These are phyloP conservation scores for Pichia manshurica DNA, from an alignment of 805 yeast species.

Conservation along the genomic window DNA sequence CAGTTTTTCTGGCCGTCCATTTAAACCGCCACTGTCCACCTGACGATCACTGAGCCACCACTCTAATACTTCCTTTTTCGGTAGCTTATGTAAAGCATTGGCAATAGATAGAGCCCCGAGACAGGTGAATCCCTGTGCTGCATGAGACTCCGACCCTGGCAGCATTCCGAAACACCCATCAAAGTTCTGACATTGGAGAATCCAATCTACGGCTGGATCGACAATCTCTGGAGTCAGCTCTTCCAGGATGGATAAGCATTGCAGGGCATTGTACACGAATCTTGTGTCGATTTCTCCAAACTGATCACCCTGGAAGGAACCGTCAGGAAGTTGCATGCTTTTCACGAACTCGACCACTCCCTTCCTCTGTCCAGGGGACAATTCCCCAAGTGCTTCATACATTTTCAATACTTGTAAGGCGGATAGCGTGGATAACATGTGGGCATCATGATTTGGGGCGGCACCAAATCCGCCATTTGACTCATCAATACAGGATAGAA, in stretches of 20 bases:
- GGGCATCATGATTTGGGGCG: constrained; percentile 85
- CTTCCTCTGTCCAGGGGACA: constrained; percentile 27
- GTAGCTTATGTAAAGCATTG: constrained; percentile 44
- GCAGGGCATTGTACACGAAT: constrained; percentile 78
- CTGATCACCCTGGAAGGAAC: constrained; percentile 83
- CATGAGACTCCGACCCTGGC: constrained; percentile 94
- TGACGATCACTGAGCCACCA: constrained; percentile 95
- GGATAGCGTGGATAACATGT: constrained; percentile 75
- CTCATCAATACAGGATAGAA: constrained; percentile 55
- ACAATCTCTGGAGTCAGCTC: constrained; percentile 41
- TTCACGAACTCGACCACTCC: constrained; percentile 35
- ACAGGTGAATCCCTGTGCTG: constrained; percentile 87
- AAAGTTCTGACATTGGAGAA: constrained; percentile 71
- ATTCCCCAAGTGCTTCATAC: constrained; percentile 49
- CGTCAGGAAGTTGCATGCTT: constrained; percentile 49
- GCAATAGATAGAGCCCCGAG: constrained; percentile 73
- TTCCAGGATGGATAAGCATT: constrained; percentile 64
- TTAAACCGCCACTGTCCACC: constrained; percentile 79
- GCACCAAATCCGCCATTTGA: constrained; percentile 81
- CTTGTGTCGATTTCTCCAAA: constrained; percentile 93
- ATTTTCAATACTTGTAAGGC: constrained; percentile 76
- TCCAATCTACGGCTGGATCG: constrained; percentile 59
- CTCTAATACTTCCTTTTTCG: constrained; percentile 44
- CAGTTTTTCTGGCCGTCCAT: constrained; percentile 92
- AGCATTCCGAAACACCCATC: constrained; percentile 94